Evolutionary conservation across 2,329 filamentous ascomycete species (phyloP).

Genomic region (Epichloe amarillans): DNA sequence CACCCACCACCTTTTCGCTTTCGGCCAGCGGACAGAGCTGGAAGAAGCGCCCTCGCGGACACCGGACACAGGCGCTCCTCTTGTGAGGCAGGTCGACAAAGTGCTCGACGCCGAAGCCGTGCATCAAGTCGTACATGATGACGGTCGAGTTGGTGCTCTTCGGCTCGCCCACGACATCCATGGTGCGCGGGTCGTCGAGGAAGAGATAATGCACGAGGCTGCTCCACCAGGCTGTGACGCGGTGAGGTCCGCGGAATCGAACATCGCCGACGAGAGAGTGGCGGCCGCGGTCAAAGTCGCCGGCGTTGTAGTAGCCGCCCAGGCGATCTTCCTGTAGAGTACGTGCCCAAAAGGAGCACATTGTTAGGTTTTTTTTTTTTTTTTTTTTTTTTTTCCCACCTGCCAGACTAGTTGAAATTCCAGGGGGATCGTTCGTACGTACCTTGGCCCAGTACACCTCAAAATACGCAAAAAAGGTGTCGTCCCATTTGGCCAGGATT

Average conservation of each 20-base stretch:
- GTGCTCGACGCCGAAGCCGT: constrained; percentile 60
- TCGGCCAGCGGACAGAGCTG: constrained; percentile 48
- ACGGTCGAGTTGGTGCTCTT: constrained; percentile 57
- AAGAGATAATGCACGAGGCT: constrained; percentile 50
- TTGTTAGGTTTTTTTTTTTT: not conserved
- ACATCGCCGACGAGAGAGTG: constrained; percentile 47
- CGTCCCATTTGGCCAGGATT: constrained; percentile 55
- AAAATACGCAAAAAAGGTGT: constrained; percentile 59
- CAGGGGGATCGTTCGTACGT: constrained; percentile 6
- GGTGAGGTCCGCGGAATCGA: constrained; percentile 45
- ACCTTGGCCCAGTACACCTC: constrained; percentile 65
- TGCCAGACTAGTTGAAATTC: too few species aligned
- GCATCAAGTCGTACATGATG: constrained; percentile 60
- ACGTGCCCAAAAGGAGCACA: not conserved
- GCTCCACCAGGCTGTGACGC: constrained; percentile 48
- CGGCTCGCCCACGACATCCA: constrained; percentile 52
- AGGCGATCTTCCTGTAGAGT: constrained; percentile 36
- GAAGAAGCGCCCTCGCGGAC: constrained; percentile 56
- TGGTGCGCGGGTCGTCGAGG: constrained; percentile 46
- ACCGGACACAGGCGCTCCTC: constrained; percentile 52
- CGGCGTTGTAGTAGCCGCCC: constrained; percentile 40
- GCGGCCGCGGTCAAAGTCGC: constrained; percentile 44
- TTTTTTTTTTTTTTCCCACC: too few species aligned
- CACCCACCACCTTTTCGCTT: constrained; percentile 41
- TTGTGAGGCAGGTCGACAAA: constrained; percentile 62